Base-by-base conservation (phyloP, 192 early-diverging fungal species). In the Coemansia sp. region DNA sequence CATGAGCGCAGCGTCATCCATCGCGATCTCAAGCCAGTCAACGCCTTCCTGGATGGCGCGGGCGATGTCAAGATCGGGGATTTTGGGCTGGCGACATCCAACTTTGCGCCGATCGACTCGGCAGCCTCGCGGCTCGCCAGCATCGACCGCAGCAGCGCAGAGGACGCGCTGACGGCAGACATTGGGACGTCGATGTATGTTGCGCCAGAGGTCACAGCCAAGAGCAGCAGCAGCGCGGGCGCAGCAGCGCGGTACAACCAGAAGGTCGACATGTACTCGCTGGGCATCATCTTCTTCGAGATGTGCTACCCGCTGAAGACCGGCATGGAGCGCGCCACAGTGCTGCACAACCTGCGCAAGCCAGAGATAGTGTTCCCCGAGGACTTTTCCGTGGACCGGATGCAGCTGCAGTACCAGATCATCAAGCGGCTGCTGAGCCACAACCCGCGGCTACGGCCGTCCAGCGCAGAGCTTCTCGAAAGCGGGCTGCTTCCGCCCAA, bases 201-300 rank as follows among this genome's bases (percentile, higher is more conserved):
- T 23, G 92, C 94, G 18, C 90, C 87, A 0, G 86, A 78, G 39
- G 76, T 82, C n/a, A 64, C 67, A 15, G 76, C 84, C 0, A 85
- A 86, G 36, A 69, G 80, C 6, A 53, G 62, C 6, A 53, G 62
- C 52, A 75, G 83, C 33, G 30, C 30, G 1, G 51, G 51, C 11
- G 51, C 51, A 26, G 77, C 60, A 4, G 58, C 72, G 20, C 68
- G 73, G 35, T 92, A 92, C 52, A 87, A 89, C 67, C 87, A 89
- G 71, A 90, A 89, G 55, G 88, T 89, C 6, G 96, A 98, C 75
- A 93, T 98, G 52, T 98, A 95, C 76, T 94, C 92, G 8, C 73
- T 95, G 6, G 96, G 96, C 14, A 94, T 98, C 55, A 90, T 98
- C 23, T 89, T 98, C 56, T 96, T 95, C 67, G 96, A 98, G 73